Evolutionary conservation across 495 filamentous ascomycete genomes (phyloP).

Genomic region (Sporormia fimetaria): DNA sequence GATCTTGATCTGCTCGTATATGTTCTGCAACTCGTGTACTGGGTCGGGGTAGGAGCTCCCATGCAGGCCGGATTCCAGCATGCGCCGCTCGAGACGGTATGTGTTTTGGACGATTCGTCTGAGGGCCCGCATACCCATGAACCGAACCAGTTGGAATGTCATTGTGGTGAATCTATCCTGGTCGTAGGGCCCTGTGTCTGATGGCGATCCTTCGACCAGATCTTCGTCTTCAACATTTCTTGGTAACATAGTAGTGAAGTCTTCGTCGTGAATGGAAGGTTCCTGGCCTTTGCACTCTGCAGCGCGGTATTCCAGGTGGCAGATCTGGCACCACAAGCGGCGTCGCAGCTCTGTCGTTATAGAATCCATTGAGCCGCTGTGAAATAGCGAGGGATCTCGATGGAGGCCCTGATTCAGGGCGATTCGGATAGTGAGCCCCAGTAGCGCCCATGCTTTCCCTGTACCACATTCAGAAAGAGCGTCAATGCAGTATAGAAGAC

Average conservation of each 20-base stretch:
- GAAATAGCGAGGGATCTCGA: slow-evolving; percentile 24
- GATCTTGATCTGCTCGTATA: slow-evolving; percentile 23
- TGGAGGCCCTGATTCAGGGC: slow-evolving; percentile 23
- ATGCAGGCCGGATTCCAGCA: slow-evolving; percentile 18
- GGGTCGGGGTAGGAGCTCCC: slow-evolving; percentile 19
- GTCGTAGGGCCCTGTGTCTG: slow-evolving; percentile 11
- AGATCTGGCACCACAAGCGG: slow-evolving; percentile 24
- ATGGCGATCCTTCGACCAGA: slow-evolving; percentile 18
- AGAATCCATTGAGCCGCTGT: slow-evolving; percentile 17
- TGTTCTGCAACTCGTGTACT: slow-evolving; percentile 12
- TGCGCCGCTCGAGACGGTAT: slow-evolving; percentile 21
- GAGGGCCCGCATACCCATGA: slow-evolving; percentile 17
- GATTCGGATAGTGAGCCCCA: slow-evolving; percentile 21
- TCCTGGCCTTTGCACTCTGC: slow-evolving; percentile 26
- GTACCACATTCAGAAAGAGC: background rate
- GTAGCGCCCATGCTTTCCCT: slow-evolving; percentile 24
- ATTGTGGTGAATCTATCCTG: slow-evolving; percentile 15
- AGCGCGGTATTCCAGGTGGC: slow-evolving; percentile 23
- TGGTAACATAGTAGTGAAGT: slow-evolving; percentile 23
- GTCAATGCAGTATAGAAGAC: background rate
- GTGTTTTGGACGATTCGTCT: slow-evolving; percentile 23
- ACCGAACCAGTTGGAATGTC: slow-evolving; percentile 22
- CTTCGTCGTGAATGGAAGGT: slow-evolving; percentile 19
- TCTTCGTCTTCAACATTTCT: slow-evolving; percentile 25
- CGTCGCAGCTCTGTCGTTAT: slow-evolving; percentile 23